Conservation (phyloP, 371 early-diverging fungal species). For the Ordospora pajunii region DNA sequence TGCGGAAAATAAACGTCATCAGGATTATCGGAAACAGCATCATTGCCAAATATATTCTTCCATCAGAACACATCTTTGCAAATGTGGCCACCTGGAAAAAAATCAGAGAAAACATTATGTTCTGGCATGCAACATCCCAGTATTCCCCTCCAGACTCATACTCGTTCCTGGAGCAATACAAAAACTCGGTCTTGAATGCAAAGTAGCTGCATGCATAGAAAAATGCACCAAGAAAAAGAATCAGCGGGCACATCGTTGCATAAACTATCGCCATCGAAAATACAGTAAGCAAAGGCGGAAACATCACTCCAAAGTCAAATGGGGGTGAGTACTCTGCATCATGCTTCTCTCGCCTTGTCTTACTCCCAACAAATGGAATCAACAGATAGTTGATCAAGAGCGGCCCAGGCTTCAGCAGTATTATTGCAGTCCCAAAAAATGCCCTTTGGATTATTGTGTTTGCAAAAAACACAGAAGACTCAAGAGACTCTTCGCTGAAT, state of each 20-base stretch:
- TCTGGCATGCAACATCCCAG: conserved; percentile 47
- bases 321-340: conserved; percentile 41
- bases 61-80: conserved; percentile 38
- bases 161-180: conserved; percentile 57
- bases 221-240: conserved; percentile 54
- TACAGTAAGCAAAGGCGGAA: conserved; percentile 57
- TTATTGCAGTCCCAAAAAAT: conserved; percentile 47
- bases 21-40: conserved; percentile 48
- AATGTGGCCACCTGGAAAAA: conserved; percentile 53
- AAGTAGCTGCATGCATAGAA: conserved; percentile 56
- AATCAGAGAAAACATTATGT: conserved; percentile 54
- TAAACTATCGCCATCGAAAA: conserved; percentile 61
- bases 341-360: conserved; percentile 38
- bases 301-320: conserved; percentile 58
- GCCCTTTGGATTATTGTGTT: conserved; percentile 59
- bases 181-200: conserved; percentile 58
- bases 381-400: conserved; percentile 43
- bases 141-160: conserved; percentile 60
- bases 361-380: conserved; percentile 27
- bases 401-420: conserved; percentile 54
- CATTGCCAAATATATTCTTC: neutral
- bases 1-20: conserved; percentile 37
- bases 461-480: conserved; percentile 57
- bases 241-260: conserved; percentile 53
- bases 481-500: conserved; percentile 35